A percentile compares a stretch with the other conserved stretches of the same genome.
phyloP scores from a whole-genome alignment of 2,329 filamentous ascomycete species.

The Fusarium nygamai region DNA sequence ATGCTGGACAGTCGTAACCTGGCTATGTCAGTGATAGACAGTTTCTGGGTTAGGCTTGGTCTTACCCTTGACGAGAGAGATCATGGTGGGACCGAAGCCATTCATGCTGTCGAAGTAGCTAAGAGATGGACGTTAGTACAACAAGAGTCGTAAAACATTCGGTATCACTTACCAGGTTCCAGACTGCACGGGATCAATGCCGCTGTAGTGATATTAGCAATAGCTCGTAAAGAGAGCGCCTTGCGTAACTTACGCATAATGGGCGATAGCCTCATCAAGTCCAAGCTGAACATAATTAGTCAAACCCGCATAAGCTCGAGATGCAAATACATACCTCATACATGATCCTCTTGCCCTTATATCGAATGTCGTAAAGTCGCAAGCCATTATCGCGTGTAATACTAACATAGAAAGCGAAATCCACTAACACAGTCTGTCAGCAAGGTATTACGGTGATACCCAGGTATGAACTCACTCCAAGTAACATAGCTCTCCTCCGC shows the following conservation, averaged over 20 bases:
- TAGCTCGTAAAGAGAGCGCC: accelerated
- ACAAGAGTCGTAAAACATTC: accelerated
- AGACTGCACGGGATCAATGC: background rate
- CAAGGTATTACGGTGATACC: accelerated
- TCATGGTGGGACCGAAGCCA: background rate
- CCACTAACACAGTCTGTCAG: background rate
- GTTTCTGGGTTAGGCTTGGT: accelerated
- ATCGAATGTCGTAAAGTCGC: background rate
- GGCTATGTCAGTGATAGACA: accelerated
- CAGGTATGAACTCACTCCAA: background rate
- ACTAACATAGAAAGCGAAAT: background rate
- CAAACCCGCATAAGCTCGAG: accelerated
- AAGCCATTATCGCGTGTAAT: background rate
- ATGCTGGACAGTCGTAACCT: background rate
- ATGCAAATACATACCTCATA: background rate
- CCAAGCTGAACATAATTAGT: background rate
- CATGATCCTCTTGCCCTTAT: background rate
- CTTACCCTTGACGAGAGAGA: constrained; percentile 3
- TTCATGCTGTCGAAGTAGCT: constrained; percentile 5
- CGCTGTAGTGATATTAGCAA: background rate
- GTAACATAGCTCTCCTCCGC: background rate
- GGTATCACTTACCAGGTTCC: background rate
- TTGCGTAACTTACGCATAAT: background rate
- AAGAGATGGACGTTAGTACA: background rate
- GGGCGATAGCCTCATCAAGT: background rate